Conservation (phyloP, 2,329 filamentous ascomycete genomes). For the Colletotrichum tropicicola region DNA sequence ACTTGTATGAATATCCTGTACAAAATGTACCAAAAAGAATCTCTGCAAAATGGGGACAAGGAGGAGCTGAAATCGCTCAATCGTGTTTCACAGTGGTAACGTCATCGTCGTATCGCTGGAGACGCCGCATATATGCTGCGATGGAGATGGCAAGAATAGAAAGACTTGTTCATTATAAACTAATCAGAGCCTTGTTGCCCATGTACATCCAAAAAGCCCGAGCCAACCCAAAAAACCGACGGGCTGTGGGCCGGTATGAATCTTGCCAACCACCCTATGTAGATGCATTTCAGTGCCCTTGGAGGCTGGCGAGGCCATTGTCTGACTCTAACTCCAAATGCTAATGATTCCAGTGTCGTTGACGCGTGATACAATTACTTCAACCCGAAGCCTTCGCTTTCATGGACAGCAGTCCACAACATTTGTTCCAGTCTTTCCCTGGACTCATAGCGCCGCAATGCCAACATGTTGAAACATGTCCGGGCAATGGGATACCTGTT, state of each 20-base stretch:
- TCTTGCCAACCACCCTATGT: neutral
- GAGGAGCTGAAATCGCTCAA: neutral
- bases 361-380: constrained; percentile 60
- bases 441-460: constrained; percentile 76
- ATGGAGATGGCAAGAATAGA: neutral
- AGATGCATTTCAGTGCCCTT: constrained; percentile 5
- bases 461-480: constrained; percentile 90
- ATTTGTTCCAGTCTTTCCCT: constrained; percentile 73
- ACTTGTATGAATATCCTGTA: constrained; percentile 29
- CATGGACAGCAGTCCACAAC: constrained; percentile 87
- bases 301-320: neutral
- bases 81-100: neutral
- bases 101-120: neutral
- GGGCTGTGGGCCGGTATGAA: neutral
- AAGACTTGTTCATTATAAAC: constrained; percentile 8
- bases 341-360: constrained; percentile 15
- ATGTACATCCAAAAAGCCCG: constrained; percentile 18
- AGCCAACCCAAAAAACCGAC: constrained; percentile 9
- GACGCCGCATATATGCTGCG: neutral
- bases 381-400: constrained; percentile 92
- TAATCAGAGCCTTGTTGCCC: neutral
- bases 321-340: constrained; percentile 16
- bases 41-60: neutral
- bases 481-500: constrained; percentile 83
- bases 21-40: constrained; percentile 31